Evolutionary conservation across 371 early-diverging fungal genomes (phyloP).

Genomic region (Actinomortierella wolfii): DNA sequence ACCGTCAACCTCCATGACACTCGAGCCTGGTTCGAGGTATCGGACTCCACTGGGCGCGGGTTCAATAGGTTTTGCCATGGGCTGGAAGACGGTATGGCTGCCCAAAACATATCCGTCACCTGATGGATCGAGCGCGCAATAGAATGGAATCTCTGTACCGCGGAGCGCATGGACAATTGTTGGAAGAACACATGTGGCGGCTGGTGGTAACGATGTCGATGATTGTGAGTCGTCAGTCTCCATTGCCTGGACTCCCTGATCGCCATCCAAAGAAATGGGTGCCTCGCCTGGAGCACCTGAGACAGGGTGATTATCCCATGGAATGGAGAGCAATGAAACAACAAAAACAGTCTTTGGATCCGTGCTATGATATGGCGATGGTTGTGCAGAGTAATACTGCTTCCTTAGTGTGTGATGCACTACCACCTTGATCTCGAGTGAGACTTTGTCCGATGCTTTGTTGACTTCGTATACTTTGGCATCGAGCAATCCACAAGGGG

Average conservation of each 20-base stretch:
- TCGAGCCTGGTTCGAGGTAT: constrained; percentile 36
- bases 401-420: constrained; percentile 24
- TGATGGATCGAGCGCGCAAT: constrained; percentile 57
- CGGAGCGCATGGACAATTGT: constrained; percentile 53
- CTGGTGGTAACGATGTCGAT: constrained; percentile 8
- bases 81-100: constrained; percentile 47
- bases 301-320: constrained; percentile 3
- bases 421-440: constrained; percentile 35
- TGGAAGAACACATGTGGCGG: constrained; percentile 10
- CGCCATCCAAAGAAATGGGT: no score
- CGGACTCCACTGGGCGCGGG: constrained; percentile 14
- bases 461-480: constrained; percentile 35
- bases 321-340: constrained; percentile 28
- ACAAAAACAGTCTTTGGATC: constrained; percentile 44
- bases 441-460: constrained; percentile 4
- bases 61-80: constrained; percentile 21
- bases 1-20: constrained; percentile 26
- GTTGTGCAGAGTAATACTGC: constrained; percentile 29
- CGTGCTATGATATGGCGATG: constrained; percentile 29
- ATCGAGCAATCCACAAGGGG: constrained; percentile 40
- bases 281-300: neutral
- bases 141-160: constrained; percentile 69
- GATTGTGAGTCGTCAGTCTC: neutral
- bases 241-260: no score
- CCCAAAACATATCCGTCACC: constrained; percentile 58